phyloP scores from a whole-genome alignment of 164 flowering plant genomes.

The Saururus chinensis region DNA sequence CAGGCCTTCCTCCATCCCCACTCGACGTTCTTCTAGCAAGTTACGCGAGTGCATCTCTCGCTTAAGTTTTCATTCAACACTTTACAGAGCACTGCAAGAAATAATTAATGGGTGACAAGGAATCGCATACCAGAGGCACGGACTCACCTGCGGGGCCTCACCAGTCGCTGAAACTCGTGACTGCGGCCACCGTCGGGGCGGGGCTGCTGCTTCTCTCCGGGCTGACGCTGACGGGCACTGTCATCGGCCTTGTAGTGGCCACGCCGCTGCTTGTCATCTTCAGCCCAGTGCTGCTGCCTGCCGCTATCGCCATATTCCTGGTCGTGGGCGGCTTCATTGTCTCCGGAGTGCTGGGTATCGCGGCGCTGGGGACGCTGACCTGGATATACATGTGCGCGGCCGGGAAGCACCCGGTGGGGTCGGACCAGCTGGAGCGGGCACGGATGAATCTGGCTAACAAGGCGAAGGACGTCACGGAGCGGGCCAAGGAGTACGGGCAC shows the following conservation, averaged over 20 bases:
- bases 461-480: constrained; percentile 35
- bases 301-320: constrained; percentile 12
- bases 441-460: constrained; percentile 21
- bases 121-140: neutral
- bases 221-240: constrained; percentile 14
- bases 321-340: constrained; percentile 12
- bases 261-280: constrained; percentile 20
- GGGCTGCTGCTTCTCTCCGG: constrained; percentile 16
- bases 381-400: constrained; percentile 16
- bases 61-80: too few relatives aligned
- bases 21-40: too few relatives aligned
- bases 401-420: constrained; percentile 26
- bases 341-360: constrained; percentile 15
- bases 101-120: neutral
- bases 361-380: constrained; percentile 10
- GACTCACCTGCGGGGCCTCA: constrained; percentile 16
- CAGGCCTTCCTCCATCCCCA: too few relatives aligned
- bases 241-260: constrained; percentile 13
- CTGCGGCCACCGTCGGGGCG: constrained; percentile 19
- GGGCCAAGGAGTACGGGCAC: constrained; percentile 31
- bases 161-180: constrained; percentile 12
- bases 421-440: constrained; percentile 33
- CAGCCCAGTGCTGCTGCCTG: constrained; percentile 21
- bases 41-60: too few relatives aligned
- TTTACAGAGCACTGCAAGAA: neutral